phyloP scores from a whole-genome alignment of 345 rosid species.

The Raphanus raphanistrum region DNA sequence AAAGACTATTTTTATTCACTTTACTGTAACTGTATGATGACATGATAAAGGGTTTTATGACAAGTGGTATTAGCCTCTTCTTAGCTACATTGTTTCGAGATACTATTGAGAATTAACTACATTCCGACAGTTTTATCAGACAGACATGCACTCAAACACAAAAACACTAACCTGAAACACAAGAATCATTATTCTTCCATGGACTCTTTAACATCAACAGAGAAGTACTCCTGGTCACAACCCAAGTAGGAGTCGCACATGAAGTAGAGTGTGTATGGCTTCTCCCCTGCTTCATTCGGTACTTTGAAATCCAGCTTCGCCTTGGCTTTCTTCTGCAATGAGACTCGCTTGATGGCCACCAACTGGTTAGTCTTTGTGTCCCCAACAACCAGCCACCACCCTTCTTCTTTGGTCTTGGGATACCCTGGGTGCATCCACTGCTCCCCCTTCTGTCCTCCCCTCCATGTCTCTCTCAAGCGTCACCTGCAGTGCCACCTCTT shows the following conservation, averaged over 20 bases:
- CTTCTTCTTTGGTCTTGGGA: slow-evolving; percentile 86
- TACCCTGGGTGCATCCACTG: slow-evolving; percentile 69
- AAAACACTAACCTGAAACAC: too few species aligned
- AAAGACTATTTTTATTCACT: too few species aligned
- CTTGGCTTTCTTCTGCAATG: slow-evolving; percentile 70
- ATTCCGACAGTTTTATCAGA: not conserved
- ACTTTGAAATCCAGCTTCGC: slow-evolving; percentile 77
- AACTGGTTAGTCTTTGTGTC: slow-evolving; percentile 74
- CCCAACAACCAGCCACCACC: slow-evolving; percentile 95
- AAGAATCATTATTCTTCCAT: not conserved
- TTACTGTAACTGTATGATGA: too few species aligned
- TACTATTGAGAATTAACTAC: too few species aligned
- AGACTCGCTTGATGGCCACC: slow-evolving; percentile 71
- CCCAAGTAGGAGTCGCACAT: slow-evolving; percentile 88
- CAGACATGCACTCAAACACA: not conserved
- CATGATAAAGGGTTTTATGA: too few species aligned
- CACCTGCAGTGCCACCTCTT: slow-evolving; percentile 60
- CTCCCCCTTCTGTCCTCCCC: slow-evolving; percentile 73
- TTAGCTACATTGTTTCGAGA: too few species aligned
- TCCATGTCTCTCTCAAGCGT: slow-evolving; percentile 28
- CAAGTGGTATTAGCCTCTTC: too few species aligned
- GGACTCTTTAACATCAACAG: slow-evolving; percentile 49
- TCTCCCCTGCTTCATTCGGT: slow-evolving; percentile 62
- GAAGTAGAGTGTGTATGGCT: slow-evolving; percentile 63
- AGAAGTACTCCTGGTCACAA: slow-evolving; percentile 78